Percentiles rank a stretch among this genome's conserved stretches.
phyloP scores from a whole-genome alignment of 768 basidiomycete genomes.

The Psilocybe cyanescens region DNA sequence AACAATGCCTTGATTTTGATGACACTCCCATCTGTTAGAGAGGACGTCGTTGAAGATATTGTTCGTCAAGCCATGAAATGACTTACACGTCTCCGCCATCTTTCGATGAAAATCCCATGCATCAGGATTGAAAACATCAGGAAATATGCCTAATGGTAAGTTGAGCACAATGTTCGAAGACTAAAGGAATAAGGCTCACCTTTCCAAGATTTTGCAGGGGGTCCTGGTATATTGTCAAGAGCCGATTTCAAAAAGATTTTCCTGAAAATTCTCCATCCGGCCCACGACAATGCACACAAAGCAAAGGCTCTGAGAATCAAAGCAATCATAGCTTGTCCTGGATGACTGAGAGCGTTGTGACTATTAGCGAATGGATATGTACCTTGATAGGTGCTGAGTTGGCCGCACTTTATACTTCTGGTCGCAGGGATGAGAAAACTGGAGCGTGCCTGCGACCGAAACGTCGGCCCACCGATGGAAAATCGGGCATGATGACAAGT shows the following conservation, averaged over 20 bases:
- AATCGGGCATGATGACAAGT: not conserved
- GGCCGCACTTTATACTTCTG: not conserved
- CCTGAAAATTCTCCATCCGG: slow-evolving; percentile 23
- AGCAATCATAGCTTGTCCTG: not conserved
- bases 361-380: too few species aligned
- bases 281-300: slow-evolving; percentile 20
- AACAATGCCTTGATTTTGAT: slow-evolving; percentile 35
- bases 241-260: slow-evolving; percentile 22
- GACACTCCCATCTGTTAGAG: slow-evolving; percentile 32
- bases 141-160: slow-evolving; percentile 35
- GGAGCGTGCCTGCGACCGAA: not conserved
- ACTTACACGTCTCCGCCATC: slow-evolving; percentile 36
- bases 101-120: slow-evolving; percentile 40
- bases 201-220: slow-evolving; percentile 32
- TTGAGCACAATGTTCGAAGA: not conserved
- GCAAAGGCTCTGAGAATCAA: slow-evolving; percentile 6
- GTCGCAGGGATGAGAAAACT: not conserved
- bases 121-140: slow-evolving; percentile 33
- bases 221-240: slow-evolving; percentile 45
- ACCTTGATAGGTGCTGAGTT: not conserved
- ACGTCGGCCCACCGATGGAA: not conserved
- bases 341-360: not conserved
- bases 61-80: not conserved
- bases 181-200: slow-evolving; percentile 27
- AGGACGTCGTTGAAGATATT: not conserved